Evolutionary conservation across 177 flowering plant genomes (phyloP), one percentile per base, ranked within the genome.

Genomic region (Vitis hybrid): DNA sequence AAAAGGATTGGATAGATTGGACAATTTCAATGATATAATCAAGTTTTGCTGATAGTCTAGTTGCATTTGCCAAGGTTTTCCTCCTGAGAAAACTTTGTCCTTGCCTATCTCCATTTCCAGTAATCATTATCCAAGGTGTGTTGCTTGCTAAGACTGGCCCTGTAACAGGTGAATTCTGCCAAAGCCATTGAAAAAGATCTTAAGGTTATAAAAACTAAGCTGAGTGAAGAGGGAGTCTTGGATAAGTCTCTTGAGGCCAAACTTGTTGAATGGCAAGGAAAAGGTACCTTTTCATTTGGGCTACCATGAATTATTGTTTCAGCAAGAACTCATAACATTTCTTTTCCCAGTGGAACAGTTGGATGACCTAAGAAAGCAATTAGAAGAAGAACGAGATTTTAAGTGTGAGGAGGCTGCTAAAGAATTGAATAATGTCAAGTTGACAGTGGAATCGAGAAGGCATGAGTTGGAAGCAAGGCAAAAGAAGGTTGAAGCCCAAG

Each of bases 151-250:
- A 70, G 0, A 8, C 14, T 50, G 32, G n/a, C 55, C 8, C 3
- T 17, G 67, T 73, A 3, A 65, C 79, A 92, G 97, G 87, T 88
- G 4, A 85, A 83, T 73, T 80, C 88, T 65, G 83, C 87, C 11
- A 94, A 94, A 82, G 54, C 85, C n/a, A 78, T 89, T 76, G 99
- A 92, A 48, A 93, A 88, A 73, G 93, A 95, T 13, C 79, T 82
- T 1, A 91, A 91, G 75, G 82, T 71, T 69, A 71, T 91, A 21
- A 93, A 88, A 78, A 74, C 80, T 18, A 93, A 86, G 76, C 69
- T 88, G 46, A 81, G 82, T 74, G 92, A 89, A 58, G 91, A 84
- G 40, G 88, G 69, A 73, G 78, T 87, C 62, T 40, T 74, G 61
- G 86, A 83, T 6, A 91, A 84, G 83, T 86, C 93, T 49, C 89